A percentile compares a stretch with the other conserved stretches of the same genome.
These are phyloP conservation scores for Grosmannia huntii DNA, from an alignment of 2,329 filamentous ascomycete species.

Conservation along the genomic window DNA sequence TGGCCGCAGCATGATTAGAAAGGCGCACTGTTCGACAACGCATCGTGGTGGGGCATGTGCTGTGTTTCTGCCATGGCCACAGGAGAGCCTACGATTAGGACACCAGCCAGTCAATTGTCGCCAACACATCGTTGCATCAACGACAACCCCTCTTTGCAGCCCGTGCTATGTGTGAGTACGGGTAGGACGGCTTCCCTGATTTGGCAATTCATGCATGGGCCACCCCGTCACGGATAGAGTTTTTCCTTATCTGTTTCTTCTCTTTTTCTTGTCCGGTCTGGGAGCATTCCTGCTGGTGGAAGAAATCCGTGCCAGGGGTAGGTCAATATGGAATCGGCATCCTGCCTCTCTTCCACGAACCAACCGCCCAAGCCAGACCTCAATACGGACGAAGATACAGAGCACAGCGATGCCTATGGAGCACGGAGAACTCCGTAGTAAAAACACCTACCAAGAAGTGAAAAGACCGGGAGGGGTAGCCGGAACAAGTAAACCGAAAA, in stretches of 20 bases:
- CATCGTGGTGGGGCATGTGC: neutral
- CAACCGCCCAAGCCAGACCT: no score
- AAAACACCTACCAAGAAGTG: no score
- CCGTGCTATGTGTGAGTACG: neutral
- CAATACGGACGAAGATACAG: no score
- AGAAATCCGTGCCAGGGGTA: neutral
- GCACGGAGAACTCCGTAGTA: no score
- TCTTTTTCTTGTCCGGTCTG: neutral
- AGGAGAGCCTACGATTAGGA: neutral
- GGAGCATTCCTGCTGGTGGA: neutral
- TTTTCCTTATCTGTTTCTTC: neutral
- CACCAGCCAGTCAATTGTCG: conserved; percentile 1
- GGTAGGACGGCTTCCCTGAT: neutral
- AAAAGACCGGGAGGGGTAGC: neutral
- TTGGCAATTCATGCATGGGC: neutral
- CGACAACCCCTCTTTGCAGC: neutral
- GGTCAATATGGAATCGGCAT: no score
- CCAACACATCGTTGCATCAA: conserved; percentile 4
- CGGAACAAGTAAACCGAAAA: neutral
- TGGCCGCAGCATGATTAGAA: neutral
- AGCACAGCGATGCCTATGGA: no score
- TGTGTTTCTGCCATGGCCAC: neutral
- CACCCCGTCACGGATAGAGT: neutral
- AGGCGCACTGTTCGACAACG: neutral
- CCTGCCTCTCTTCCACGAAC: no score